Evolutionary conservation across 768 basidiomycete genomes (phyloP).

Genomic region (Floccularia luteovirens): DNA sequence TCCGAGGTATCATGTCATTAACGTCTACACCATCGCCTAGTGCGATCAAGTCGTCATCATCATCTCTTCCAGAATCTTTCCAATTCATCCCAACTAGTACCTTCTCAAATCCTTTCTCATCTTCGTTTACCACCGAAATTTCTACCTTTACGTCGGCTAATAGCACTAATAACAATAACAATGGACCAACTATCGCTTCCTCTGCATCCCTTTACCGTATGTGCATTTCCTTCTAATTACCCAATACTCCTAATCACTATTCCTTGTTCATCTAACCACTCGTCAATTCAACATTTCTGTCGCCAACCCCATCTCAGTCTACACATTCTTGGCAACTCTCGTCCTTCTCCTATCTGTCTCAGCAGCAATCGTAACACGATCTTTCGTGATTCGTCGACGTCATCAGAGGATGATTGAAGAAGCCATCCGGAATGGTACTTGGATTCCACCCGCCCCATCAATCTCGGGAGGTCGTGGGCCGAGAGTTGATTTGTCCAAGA

Average conservation of each 20-base stretch:
- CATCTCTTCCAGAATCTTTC: no score
- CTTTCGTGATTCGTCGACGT: slow-evolving; percentile 54
- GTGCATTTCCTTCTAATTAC: slow-evolving; percentile 8
- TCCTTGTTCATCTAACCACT: not conserved
- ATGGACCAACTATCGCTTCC: slow-evolving; percentile 11
- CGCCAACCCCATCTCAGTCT: slow-evolving; percentile 19
- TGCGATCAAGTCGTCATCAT: no score
- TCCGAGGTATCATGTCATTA: no score
- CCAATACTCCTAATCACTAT: slow-evolving; percentile 1
- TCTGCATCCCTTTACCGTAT: slow-evolving; percentile 24
- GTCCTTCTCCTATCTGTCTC: slow-evolving; percentile 63
- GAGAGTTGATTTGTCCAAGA: slow-evolving; percentile 34
- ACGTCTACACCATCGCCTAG: no score
- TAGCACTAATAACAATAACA: not conserved
- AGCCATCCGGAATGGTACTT: slow-evolving; percentile 59
- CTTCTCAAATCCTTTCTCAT: no score
- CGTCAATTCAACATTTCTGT: not conserved
- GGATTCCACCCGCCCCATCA: slow-evolving; percentile 32
- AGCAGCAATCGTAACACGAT: slow-evolving; percentile 58
- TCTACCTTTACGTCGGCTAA: not conserved
- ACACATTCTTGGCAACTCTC: slow-evolving; percentile 55
- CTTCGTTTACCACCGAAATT: no score
- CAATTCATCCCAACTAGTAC: no score
- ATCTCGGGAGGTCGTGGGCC: slow-evolving; percentile 10
- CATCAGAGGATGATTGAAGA: slow-evolving; percentile 53